Evolutionary conservation across 2,329 filamentous ascomycete genomes (phyloP), one percentile per base, ranked within the genome.

Genomic region (Juglanconis sp.): DNA sequence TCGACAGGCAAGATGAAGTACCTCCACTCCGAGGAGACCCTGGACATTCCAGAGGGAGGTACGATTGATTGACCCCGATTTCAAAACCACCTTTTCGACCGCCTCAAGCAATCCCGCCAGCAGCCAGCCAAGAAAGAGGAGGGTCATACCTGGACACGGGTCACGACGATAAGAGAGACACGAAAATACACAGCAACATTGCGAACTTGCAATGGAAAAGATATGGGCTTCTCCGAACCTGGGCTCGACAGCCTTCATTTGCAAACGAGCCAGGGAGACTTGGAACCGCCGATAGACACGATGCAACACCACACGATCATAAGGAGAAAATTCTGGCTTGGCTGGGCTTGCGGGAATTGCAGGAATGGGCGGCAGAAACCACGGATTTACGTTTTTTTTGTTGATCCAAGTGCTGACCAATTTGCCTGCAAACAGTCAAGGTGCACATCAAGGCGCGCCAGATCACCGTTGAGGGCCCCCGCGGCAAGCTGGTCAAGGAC

Each of bases 11-110:
- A 91, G 83, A 98, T 98, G 95, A 96, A 91, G 87, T 98, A 97
- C 91, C 96, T 99, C 85, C 92, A 97, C 87, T 96, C 92, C 77
- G 86, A 94, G 84, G 94, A 99, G 88, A 85, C 87, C 82, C 86
- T 99, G 83, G 87, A 88, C 76, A 92, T 99, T 82, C 95, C 96
- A 76, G 92, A 97, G 81, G 91, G 93, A 85, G 92, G 92, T 96
- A 88, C 83, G 91, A 72, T 68, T 69, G 65, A 68, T 55, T 64
- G 56, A 53, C 49, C 57, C 31, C 52, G 53, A 51, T 40, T 40
- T 51, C 40, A 53, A 32, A 44, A 8, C 38, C 47, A 46, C 15
- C 46, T 7, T 51, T 48, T 50, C 38, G 31, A 36, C 42, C 42
- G 38, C 38, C 55, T 30, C 47, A 48, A 52, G 47, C 55, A 50